Base-by-base conservation (phyloP, 305 asterid genomes). In the Plantago rigida region DNA sequence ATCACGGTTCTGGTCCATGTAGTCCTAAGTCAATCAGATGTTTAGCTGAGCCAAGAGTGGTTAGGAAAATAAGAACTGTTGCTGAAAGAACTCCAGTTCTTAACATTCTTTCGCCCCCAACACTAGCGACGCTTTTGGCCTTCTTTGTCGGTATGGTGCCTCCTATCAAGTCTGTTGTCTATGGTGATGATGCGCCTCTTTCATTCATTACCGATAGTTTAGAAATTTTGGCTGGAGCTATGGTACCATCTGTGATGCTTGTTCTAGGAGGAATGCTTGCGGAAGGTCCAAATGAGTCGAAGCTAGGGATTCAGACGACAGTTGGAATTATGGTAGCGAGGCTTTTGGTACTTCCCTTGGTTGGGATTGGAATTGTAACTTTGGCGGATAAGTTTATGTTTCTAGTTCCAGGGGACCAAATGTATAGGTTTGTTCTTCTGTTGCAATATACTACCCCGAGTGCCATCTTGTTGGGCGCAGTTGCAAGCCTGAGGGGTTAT, bases 251-350 rank as follows among this genome's bases (percentile, higher is more conserved):
- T 1, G 94, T 91, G 7, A 85, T 91, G 94, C 81, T 91, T 28
- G 73, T 84, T 69, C 87, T 91, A 28, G 97, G 97, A 67, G 97
- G 95, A 62, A 87, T 85, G 94, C 81, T 90, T n/a, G 94, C 95
- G 3, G 96, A 91, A 78, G 97, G 92, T 59, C 91, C 89, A 6
- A 80, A 80, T 28, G 84, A 81, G 71, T 87, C 98, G 3, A 75
- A 75, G 67, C 89, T 91, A 2, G 98, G 96, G 47, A 28, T 73
- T 14, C 47, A 84, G 58, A 91, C 98, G n/a, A 90, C 96, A 5
- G 50, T 84, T 28, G 96, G 96, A 0, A 73, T 90, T 28, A 78
- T 79, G 0, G 69, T 87, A 13, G 86, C 94, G 0, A 84, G 97
- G 46, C 94, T 87, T 50, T 48, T 87, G 73, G 73, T 91, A 29